A percentile compares a stretch with the other conserved stretches of the same genome.
phyloP scores from a whole-genome alignment of 208 protist species.

The Wallacemonas collosoma region DNA sequence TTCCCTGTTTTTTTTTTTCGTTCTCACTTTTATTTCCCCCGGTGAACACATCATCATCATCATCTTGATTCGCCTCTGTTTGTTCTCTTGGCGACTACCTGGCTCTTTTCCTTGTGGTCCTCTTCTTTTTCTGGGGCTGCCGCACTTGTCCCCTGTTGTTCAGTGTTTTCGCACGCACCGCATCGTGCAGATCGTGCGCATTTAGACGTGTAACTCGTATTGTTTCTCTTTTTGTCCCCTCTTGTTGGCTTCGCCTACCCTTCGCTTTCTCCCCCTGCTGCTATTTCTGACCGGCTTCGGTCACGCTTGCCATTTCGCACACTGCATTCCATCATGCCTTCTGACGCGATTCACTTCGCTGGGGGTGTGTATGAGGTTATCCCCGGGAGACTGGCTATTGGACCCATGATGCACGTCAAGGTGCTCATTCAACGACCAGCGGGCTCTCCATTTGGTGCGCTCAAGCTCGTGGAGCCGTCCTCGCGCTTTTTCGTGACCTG shows the following conservation, averaged over 20 bases:
- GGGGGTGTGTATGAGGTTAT: constrained; percentile 34
- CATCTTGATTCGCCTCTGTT: too few species aligned
- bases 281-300: too few species aligned
- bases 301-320: background rate
- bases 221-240: constrained; percentile 1
- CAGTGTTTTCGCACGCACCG: background rate
- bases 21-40: too few species aligned
- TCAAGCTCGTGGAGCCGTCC: constrained; percentile 10
- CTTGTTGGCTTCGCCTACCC: background rate
- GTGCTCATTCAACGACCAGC: constrained; percentile 13
- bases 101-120: too few species aligned
- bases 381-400: constrained; percentile 25
- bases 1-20: too few species aligned
- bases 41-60: too few species aligned
- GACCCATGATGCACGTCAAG: constrained; percentile 26
- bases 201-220: background rate
- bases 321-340: background rate
- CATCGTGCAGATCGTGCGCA: background rate
- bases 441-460: constrained; percentile 15
- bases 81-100: too few species aligned
- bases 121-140: too few species aligned
- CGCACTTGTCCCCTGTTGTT: background rate
- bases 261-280: background rate
- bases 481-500: constrained; percentile 36
- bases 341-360: constrained; percentile 1